Evolutionary conservation across 176 grass and related monocot species (phyloP), one percentile per base, ranked within the genome.

Genomic region (Ensete ventricosum): DNA sequence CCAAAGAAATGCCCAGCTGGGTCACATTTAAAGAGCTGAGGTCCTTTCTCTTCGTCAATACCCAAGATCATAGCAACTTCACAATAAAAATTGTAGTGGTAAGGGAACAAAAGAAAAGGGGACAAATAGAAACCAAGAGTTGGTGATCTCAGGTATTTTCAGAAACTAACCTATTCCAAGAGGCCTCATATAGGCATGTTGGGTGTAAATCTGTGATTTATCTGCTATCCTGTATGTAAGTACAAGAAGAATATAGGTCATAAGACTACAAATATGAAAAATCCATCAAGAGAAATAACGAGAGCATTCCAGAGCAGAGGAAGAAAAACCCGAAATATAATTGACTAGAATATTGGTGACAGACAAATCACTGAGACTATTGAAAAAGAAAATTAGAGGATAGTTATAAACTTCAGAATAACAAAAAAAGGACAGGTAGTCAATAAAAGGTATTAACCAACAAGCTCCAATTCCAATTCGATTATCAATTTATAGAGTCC

Each of bases 181-280:
- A 68, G 96, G 96, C 65, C 96, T 91, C 96, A 99, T 99, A 68
- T 99, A 99, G 11, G 91, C 91, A 86, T 99, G 96, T 22, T 99
- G 96, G 11, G 96, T 99, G 79, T 99, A 99, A 81, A 99, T 83
- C 82, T 99, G 91, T 77, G 96, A 90, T 82, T 99, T 99, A 68
- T 99, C 96, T 77, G 96, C 96, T 59, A 92, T 89, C 96, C 96
- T 99, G 83, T 77, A 54, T 58, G 52, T 34, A 10, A 23, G 19
- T 27, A 59, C 19, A 34, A 77, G 10, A 43, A 3, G 8, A 69
- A 7, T 73, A 96, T 79, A 43, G 34, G 34, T 6, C 34, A 69
- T 16, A 48, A 16, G 26, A 25, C 7, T 8, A 52, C 23, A 1
- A 25, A 20, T 14, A 22, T 52, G 16, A 50, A 14, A 10, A 9